Evolutionary conservation across 2,329 filamentous ascomycete genomes (phyloP).

Genomic region (Didymella exigua): DNA sequence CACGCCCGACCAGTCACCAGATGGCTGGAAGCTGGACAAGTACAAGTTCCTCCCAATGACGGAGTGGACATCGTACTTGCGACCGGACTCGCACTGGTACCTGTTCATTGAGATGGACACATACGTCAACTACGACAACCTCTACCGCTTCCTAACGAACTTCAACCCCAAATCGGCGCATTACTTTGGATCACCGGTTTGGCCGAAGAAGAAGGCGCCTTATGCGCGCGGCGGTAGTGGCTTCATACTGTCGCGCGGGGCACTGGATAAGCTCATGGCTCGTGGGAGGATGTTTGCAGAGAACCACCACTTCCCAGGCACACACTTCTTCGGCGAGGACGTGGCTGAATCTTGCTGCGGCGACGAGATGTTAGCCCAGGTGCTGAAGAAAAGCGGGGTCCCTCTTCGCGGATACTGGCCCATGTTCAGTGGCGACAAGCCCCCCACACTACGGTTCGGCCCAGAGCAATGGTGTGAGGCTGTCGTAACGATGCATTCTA

Average conservation of each 20-base stretch:
- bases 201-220: slow-evolving; percentile 39
- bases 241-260: slow-evolving; percentile 53
- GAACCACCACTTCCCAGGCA: slow-evolving; percentile 40
- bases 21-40: slow-evolving; percentile 62
- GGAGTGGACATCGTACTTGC: slow-evolving; percentile 53
- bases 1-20: slow-evolving; percentile 52
- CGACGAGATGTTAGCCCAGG: slow-evolving; percentile 47
- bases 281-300: slow-evolving; percentile 47
- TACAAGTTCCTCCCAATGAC: slow-evolving; percentile 65
- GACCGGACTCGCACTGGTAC: slow-evolving; percentile 43
- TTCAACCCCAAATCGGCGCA: slow-evolving; percentile 46
- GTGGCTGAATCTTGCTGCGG: slow-evolving; percentile 46
- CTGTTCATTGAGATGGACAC: slow-evolving; percentile 48
- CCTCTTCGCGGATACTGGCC: slow-evolving; percentile 50
- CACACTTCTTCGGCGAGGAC: slow-evolving; percentile 45
- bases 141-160: slow-evolving; percentile 48
- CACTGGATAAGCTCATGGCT: slow-evolving; percentile 54
- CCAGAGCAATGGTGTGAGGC: slow-evolving; percentile 53
- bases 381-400: slow-evolving; percentile 46
- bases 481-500: slow-evolving; percentile 49
- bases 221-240: slow-evolving; percentile 54
- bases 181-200: slow-evolving; percentile 51
- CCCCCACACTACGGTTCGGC: slow-evolving; percentile 46
- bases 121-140: slow-evolving; percentile 47
- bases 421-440: slow-evolving; percentile 54